Evolutionary conservation across 108 stramenopile species (phyloP).

Genomic region (Fragilaria crotonensis): DNA sequence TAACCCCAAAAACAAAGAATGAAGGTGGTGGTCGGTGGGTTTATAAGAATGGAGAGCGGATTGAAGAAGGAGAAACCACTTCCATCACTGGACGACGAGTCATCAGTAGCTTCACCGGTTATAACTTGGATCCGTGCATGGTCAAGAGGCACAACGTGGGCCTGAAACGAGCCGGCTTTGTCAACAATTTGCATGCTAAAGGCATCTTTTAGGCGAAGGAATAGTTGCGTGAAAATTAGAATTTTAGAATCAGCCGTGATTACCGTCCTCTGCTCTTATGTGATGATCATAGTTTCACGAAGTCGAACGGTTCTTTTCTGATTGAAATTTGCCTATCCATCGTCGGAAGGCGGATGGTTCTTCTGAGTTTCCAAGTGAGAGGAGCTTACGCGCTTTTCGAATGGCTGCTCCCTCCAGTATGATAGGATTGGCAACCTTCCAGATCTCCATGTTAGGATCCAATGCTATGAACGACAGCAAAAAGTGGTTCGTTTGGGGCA

Average conservation of each 20-base stretch:
- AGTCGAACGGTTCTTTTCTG: too few species aligned
- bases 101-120: constrained; percentile 65
- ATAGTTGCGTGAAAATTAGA: too few species aligned
- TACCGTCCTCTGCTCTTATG: too few species aligned
- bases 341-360: too few species aligned
- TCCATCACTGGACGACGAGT: constrained; percentile 44
- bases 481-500: too few species aligned
- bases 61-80: constrained; percentile 23
- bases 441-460: constrained; percentile 39
- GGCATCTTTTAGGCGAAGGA: constrained; percentile 79
- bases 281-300: too few species aligned
- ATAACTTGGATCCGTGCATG: constrained; percentile 67
- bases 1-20: constrained; percentile 45
- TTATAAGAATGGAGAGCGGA: constrained; percentile 33
- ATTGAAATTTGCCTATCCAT: too few species aligned
- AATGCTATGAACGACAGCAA: constrained; percentile 28
- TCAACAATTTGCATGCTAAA: constrained; percentile 79
- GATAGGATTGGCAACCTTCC: constrained; percentile 43
- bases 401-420: constrained; percentile 37
- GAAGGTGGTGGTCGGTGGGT: constrained; percentile 31
- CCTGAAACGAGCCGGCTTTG: constrained; percentile 63
- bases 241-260: too few species aligned
- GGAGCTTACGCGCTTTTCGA: neutral
- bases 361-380: neutral
- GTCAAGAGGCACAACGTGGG: constrained; percentile 60